Base-by-base conservation (phyloP, 768 basidiomycete species). In the Tulasnella sp. region DNA sequence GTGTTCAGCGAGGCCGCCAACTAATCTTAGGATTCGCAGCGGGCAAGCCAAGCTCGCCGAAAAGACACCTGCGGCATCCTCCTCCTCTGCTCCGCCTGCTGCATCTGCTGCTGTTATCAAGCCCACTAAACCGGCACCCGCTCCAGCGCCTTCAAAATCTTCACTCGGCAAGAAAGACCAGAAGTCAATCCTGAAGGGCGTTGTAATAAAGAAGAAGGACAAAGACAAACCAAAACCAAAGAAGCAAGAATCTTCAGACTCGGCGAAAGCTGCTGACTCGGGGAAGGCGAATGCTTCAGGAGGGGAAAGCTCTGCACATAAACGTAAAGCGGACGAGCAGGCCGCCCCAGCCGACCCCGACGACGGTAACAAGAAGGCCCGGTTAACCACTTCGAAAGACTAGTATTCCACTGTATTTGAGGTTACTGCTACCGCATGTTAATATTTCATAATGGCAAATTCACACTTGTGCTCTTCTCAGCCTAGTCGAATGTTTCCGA, bases 151-250 rank as follows among this genome's bases (percentile, higher is more conserved):
- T 24, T 38, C 77, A 27, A 79, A 75, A 27, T 38, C 38, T 21
- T 52, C 46, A n/a, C 80, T 84, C 3, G 83, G 84, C 36, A 92
- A 90, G 85, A 95, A 92, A 83, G 90, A 92, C 52, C 82, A 84
- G 44, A 94, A 93, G 85, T 90, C 89, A 81, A 84, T 88, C 3
- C 86, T 95, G 62, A 95, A 94, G 83, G 94, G 94, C 27, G 92
- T 94, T 10, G 86, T 95, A 21, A 90, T 94, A 74, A 95, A 94
- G 87, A 94, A 92, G 85, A 79, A 74, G 78, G 78, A 58, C 34
- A 79, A 79, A 36, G 76, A 71, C 6, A 62, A 36, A 27, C 48
- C 39, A 58, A 62, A 62, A 39, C 38, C 52, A 7, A 36, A 77
- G 31, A 77, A 77, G 58, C 76, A 46, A 31, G 42, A 42, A 62